These are phyloP conservation scores for Brettanomyces sp. DNA, from an alignment of 805 yeast genomes.

Conservation along the genomic window DNA sequence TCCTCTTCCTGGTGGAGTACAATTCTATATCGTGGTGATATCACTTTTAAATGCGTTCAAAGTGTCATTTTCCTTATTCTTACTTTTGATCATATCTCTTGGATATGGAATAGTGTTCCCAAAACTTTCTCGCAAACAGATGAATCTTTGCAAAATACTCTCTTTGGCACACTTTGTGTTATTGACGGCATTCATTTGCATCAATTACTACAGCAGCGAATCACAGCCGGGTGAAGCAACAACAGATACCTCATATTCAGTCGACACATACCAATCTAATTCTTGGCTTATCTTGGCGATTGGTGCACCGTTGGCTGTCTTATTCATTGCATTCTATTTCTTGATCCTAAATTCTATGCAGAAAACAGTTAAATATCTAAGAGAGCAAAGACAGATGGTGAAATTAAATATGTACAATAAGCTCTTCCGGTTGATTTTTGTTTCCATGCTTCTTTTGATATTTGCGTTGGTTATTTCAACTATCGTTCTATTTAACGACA, in stretches of 20 bases:
- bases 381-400: slow-evolving; percentile 82
- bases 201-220: slow-evolving; percentile 30
- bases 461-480: slow-evolving; percentile 65
- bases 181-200: slow-evolving; percentile 41
- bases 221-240: slow-evolving; percentile 24
- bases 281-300: slow-evolving; percentile 41
- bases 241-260: slow-evolving; percentile 31
- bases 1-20: slow-evolving; percentile 37
- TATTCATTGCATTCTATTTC: slow-evolving; percentile 66
- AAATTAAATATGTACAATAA: slow-evolving; percentile 80
- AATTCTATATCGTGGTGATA: slow-evolving; percentile 66
- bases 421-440: slow-evolving; percentile 65
- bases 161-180: slow-evolving; percentile 48
- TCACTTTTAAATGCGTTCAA: slow-evolving; percentile 74
- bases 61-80: slow-evolving; percentile 79
- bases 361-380: slow-evolving; percentile 62
- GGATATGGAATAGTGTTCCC: slow-evolving; percentile 95
- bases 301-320: slow-evolving; percentile 61
- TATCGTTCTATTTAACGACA: slow-evolving; percentile 63
- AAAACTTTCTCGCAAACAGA: slow-evolving; percentile 61
- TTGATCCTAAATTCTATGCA: slow-evolving; percentile 66
- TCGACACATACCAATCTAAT: slow-evolving; percentile 39
- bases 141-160: slow-evolving; percentile 62
- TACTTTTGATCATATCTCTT: slow-evolving; percentile 72
- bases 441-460: slow-evolving; percentile 60